Percentiles rank a stretch among this genome's conserved stretches.
Evolutionary conservation across 495 filamentous ascomycete genomes (phyloP).

Genomic region (Lasiosphaeria hispida): DNA sequence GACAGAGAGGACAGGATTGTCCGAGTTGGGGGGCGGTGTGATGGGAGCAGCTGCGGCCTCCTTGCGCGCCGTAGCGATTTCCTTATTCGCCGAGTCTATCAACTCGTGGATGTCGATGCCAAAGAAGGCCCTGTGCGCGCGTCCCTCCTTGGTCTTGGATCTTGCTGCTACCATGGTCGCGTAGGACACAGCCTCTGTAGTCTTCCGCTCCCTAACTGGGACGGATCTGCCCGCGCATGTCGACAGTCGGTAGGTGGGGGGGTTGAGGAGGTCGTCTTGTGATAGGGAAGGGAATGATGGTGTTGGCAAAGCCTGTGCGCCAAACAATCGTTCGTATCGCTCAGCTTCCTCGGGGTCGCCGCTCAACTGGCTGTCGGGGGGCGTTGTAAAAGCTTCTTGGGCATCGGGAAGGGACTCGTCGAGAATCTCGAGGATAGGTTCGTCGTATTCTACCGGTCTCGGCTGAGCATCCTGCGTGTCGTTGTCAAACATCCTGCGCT

Average conservation of each 20-base stretch:
- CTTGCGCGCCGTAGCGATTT: constrained; percentile 37
- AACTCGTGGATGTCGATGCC: constrained; percentile 85
- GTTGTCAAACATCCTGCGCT: constrained; percentile 35
- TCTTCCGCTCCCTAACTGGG: constrained; percentile 52
- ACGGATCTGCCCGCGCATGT: constrained; percentile 66
- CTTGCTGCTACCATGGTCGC: constrained; percentile 67
- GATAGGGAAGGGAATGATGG: constrained; percentile 5
- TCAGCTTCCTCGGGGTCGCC: constrained; percentile 24
- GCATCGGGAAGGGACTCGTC: background rate
- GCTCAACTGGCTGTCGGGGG: constrained; percentile 18
- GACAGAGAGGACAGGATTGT: constrained; percentile 35
- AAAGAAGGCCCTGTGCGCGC: constrained; percentile 81
- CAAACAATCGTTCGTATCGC: constrained; percentile 30
- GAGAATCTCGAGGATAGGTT: background rate
- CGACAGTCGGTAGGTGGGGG: constrained; percentile 47
- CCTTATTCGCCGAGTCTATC: constrained; percentile 63
- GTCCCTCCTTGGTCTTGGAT: constrained; percentile 63
- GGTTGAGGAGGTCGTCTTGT: constrained; percentile 2
- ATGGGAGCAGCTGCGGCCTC: constrained; percentile 21
- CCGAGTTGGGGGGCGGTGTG: constrained; percentile 24
- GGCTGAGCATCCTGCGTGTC: constrained; percentile 10
- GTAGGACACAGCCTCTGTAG: constrained; percentile 54
- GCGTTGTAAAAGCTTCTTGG: constrained; percentile 12
- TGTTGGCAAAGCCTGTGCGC: constrained; percentile 1
- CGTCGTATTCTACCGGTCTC: background rate